Base-by-base conservation (phyloP, 768 basidiomycete species). In the Hypholoma fasciculare region DNA sequence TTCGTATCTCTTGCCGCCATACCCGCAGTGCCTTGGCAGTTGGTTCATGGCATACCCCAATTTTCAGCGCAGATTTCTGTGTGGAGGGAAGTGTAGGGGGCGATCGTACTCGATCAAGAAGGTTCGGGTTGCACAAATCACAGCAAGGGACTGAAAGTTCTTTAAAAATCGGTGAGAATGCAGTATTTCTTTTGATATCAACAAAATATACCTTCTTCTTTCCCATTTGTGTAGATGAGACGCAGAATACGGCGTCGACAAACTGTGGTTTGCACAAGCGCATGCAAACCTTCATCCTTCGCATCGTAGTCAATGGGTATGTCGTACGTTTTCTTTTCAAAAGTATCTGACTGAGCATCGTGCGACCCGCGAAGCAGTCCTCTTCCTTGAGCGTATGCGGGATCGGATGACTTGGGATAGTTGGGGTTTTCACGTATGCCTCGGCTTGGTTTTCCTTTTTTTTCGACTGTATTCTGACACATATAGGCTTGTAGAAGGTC, bases 1-100 rank as follows among this genome's bases (percentile, higher is more conserved):
- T 17, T 3, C 19, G 7, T 3, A 67, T 53, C 11, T 34, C 12
- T 11, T 36, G 52, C 9, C 66, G 61, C 68, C 65, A 67, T 16
- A 52, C 38, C 4, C 57, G 26, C 16, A 65, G 50, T 4, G 23
- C 27, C 1, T 3, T 2, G 12, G 55, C 56, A n/a, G 60, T 64
- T 7, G 19, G 26, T 14, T 57, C 49, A 17, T 59, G 54, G n/a
- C 48, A 30, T 0, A 55, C 19, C 1, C 65, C 65, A 3, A 50
- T 39, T 50, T 65, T 67, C 14, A 57, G 12, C 0, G 53, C 46
- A 13, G 56, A 47, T 47, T 53, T 60, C 26, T 54, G 56, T 5
- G 27, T 0, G 3, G 34, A 27, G 2, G 19, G 14, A 11, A 20
- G 36, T 42, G 59, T 30, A 20, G 30, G 30, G 5, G 57, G 49